A percentile compares a stretch with the other conserved stretches of the same genome.
These are phyloP conservation scores for Aspergillus hortae DNA, from an alignment of 2,329 filamentous ascomycete genomes.

Conservation along the genomic window DNA sequence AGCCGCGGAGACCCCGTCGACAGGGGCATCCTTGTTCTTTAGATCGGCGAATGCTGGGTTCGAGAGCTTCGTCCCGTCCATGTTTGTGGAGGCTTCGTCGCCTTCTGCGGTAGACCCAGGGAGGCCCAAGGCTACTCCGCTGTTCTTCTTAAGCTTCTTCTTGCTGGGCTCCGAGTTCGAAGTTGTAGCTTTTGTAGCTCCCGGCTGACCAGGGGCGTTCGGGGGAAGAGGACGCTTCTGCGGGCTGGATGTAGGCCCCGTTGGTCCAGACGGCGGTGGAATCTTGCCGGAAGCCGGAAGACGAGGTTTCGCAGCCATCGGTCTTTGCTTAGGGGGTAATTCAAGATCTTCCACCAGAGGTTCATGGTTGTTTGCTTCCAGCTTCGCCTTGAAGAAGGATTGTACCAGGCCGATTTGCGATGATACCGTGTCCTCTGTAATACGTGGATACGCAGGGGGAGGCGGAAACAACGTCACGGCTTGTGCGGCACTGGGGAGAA, in stretches of 20 bases:
- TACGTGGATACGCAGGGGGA: conserved; percentile 69
- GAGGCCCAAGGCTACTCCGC: conserved; percentile 28
- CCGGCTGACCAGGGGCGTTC: conserved; percentile 17
- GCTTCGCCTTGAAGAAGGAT: conserved; percentile 85
- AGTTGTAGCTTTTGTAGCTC: conserved; percentile 22
- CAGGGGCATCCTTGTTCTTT: conserved; percentile 34
- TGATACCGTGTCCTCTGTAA: conserved; percentile 74
- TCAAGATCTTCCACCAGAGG: conserved; percentile 92
- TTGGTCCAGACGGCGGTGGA: conserved; percentile 28
- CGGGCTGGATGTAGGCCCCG: conserved; percentile 35
- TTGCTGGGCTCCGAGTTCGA: conserved; percentile 34
- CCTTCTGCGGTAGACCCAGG: conserved; percentile 21
- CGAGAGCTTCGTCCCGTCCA: conserved; percentile 10
- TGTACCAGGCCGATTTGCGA: conserved; percentile 82
- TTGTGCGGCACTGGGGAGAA: conserved; percentile 33
- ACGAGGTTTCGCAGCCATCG: conserved; percentile 40
- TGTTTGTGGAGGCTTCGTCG: conserved; percentile 22
- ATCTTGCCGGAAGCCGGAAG: conserved; percentile 47
- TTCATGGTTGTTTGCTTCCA: conserved; percentile 78
- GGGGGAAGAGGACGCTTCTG: conserved; percentile 39
- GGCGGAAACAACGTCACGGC: conserved; percentile 56
- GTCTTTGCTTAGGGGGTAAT: conserved; percentile 82
- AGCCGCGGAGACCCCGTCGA: conserved; percentile 9
- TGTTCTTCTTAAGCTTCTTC: conserved; percentile 43
- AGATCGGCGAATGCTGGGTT: conserved; percentile 37